Base-by-base conservation (phyloP, 2,329 filamentous ascomycete genomes). In the Sphaerostilbella broomeana region DNA sequence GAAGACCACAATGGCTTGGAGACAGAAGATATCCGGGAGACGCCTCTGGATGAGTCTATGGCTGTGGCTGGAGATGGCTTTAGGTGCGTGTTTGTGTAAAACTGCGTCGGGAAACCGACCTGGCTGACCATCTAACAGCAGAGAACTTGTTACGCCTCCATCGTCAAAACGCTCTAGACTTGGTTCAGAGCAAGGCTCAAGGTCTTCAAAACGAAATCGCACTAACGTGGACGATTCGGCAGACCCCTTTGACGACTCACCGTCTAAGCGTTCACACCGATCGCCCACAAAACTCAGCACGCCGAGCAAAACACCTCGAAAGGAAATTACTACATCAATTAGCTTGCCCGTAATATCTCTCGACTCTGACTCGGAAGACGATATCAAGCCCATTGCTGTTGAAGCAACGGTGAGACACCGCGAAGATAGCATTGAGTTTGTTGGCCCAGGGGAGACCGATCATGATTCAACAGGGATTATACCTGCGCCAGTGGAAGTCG, bases 101-200 rank as follows among this genome's bases (percentile, higher is more conserved):
- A n/a, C n/a, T n/a, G n/a, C n/a, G n/a, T n/a, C n/a, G n/a, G n/a
- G n/a, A n/a, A n/a, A n/a, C n/a, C n/a, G n/a, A n/a, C 15, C 22
- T 3, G 20, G 5, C 9, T n/a, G 22, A 16, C 22, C 12, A 22
- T 12, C 13, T 11, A 15, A 19, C 15, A 28, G 11, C 30, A 65
- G 60, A 35, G 54, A 62, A 16, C 48, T 60, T 5, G 57, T 54
- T 11, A 62, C 61, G 17, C 59, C 62, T 19, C 60, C 63, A 5
- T 56, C 63, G 1, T 66, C 63, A 19, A 67, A 67, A 40, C 61
- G 62, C 38, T 59, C 60, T 29, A 57, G 52, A 33, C 28, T 45
- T 13, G 49, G 46, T 17, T 51, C 50, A 19, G 47, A 36, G 2
- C 51, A 51, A 9, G 30, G 17, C 12, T 42, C 38, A 16, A 42